Evolutionary conservation across 2,329 filamentous ascomycete species (phyloP), one percentile per base, ranked within the genome.

Genomic region (Metarhizium rileyi): DNA sequence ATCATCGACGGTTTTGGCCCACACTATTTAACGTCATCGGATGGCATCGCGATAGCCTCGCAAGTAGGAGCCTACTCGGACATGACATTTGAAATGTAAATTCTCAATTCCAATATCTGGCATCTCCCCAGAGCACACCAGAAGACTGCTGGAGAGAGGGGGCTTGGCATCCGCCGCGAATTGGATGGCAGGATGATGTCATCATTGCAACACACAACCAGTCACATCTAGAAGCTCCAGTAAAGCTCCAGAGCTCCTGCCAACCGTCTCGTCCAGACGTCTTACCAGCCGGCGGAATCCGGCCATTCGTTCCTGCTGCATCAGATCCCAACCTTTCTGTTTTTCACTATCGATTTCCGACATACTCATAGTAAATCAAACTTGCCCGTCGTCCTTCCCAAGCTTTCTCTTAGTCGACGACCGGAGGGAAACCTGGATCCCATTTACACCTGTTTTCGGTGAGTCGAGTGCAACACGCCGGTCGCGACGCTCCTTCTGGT

Each of bases 181-280:
- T 44, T 40, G 47, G 44, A 18, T 40, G 40, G 27, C 14, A 43
- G 30, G 22, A 44, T 53, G 50, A 52, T 52, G 52, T 52, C 51
- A 52, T 45, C 42, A n/a, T 41, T 46, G 45, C 26, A 43, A 14
- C 44, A n/a, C 28, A 18, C 18, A 18, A 36, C 26, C 38, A 41
- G 36, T 28, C 16, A 26, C 23, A 16, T 33, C 25, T 28, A 8
- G n/a, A 42, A 33, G 26, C 30, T 47, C 25, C 43, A 46, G 23
- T n/a, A 16, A 18, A 30, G 27, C 45, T 36, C 49, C 16, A 23
- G 38, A 23, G 20, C 41, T 36, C 33, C n/a, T 36, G 33, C 9
- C 33, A 36, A n/a, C 48, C 33, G 30, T 45, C 46, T 41, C 40
- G 25, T 45, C 48, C 48, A 33, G 6, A 40, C 14, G n/a, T 38